Evolutionary conservation across 495 filamentous ascomycete species (phyloP).

Genomic region (Lasiosphaeria ovina): DNA sequence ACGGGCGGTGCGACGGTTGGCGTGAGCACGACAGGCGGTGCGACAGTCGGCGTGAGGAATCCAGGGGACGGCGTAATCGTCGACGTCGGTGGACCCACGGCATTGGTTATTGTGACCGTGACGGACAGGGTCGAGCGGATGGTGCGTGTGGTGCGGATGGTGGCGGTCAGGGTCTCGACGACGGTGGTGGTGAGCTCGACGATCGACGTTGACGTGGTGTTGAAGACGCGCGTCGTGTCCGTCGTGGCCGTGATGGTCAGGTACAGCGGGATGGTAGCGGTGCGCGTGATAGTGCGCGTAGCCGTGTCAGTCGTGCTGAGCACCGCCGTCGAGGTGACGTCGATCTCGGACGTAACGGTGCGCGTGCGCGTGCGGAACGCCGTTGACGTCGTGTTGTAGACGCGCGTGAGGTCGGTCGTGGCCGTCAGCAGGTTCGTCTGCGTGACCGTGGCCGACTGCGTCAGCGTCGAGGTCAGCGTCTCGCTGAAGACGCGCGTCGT

Average conservation of each 20-base stretch:
- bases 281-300: neutral
- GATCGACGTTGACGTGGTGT: neutral
- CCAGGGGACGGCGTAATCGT: too few species aligned
- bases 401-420: constrained; percentile 5
- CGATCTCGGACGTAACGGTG: constrained; percentile 6
- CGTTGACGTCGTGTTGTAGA: neutral
- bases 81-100: too few species aligned
- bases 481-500: constrained; percentile 10
- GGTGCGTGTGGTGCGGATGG: too few species aligned
- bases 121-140: too few species aligned
- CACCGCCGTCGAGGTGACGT: constrained; percentile 5
- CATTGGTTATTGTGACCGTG: too few species aligned
- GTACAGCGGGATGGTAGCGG: neutral
- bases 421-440: neutral
- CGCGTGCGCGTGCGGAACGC: neutral
- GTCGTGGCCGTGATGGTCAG: neutral
- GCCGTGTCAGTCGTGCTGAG: neutral
- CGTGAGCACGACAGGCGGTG: too few species aligned
- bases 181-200: neutral
- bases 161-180: too few species aligned
- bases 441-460: constrained; percentile 13
- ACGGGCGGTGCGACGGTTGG: too few species aligned
- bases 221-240: constrained; percentile 2
- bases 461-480: constrained; percentile 16
- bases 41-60: too few species aligned